phyloP scores from a whole-genome alignment of 148 eudicot species.

The Fagopyrum tataricum region DNA sequence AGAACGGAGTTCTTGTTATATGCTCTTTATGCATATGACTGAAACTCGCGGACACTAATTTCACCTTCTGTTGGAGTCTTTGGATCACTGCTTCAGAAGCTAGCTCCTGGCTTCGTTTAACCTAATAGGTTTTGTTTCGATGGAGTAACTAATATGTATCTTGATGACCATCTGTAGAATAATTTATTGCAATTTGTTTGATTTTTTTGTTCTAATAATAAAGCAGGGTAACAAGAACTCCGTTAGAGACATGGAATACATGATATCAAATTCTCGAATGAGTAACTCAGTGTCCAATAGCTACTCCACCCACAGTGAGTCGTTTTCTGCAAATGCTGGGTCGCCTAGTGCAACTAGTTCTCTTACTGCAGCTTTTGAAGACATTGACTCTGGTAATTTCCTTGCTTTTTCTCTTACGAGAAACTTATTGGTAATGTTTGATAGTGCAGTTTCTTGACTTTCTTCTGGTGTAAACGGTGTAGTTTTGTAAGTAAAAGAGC shows the following conservation, averaged over 20 bases:
- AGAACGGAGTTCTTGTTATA: conserved; percentile 8
- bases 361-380: conserved; percentile 35
- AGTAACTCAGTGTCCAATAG: conserved; percentile 36
- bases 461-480: not conserved
- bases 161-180: not conserved
- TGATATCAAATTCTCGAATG: conserved; percentile 23
- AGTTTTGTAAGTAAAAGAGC: not conserved
- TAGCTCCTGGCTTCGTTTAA: not conserved
- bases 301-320: conserved; percentile 31
- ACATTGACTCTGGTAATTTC: conserved; percentile 32
- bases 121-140: not conserved
- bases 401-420: not conserved
- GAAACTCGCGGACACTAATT: not conserved
- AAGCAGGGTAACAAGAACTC: conserved; percentile 36
- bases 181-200: not conserved
- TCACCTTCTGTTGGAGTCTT: not conserved
- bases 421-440: not conserved
- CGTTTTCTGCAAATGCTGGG: conserved; percentile 31
- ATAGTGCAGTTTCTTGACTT: not conserved
- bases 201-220: conserved; percentile 1
- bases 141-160: not conserved
- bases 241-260: conserved; percentile 29
- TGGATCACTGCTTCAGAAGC: not conserved
- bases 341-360: conserved; percentile 36
- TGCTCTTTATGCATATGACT: not conserved